phyloP scores from a whole-genome alignment of 306 rosid species.

The Corylus heterophylla region DNA sequence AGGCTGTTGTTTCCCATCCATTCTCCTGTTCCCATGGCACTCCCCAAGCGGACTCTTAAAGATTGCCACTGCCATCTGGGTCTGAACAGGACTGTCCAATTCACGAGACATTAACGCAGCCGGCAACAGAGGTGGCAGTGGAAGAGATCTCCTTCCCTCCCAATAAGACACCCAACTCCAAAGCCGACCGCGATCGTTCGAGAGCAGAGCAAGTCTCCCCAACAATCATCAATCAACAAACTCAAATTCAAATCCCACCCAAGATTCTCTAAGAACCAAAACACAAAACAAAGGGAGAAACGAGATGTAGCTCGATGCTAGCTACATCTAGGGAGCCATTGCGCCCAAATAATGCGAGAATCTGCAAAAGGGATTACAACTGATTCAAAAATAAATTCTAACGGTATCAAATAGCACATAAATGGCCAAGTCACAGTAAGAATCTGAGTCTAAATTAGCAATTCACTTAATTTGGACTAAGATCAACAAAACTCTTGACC shows the following conservation, averaged over 20 bases:
- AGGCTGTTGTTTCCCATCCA: conserved; percentile 63
- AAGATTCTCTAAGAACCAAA: conserved; percentile 18
- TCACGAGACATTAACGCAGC: conserved; percentile 71
- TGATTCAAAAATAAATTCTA: not conserved
- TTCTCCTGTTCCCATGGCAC: conserved; percentile 56
- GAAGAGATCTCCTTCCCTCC: conserved; percentile 63
- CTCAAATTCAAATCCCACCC: conserved; percentile 8
- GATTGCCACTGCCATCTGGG: conserved; percentile 90
- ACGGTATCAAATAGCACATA: not conserved
- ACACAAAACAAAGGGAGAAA: not conserved
- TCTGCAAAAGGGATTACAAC: conserved; percentile 38
- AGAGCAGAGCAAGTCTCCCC: conserved; percentile 30
- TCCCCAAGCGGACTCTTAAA: conserved; percentile 64
- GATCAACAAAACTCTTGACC: not conserved
- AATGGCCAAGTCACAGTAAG: not conserved
- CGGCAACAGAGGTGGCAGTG: conserved; percentile 46
- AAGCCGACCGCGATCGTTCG: conserved; percentile 32
- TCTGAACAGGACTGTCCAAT: conserved; percentile 91
- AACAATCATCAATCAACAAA: conserved; percentile 57
- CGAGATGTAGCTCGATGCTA: conserved; percentile 13
- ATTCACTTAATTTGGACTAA: conserved; percentile 4
- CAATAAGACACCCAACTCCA: conserved; percentile 50
- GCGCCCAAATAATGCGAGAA: conserved; percentile 17
- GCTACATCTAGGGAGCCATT: conserved; percentile 39
- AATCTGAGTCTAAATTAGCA: not conserved